Evolutionary conservation across 805 yeast genomes (phyloP), one percentile per base, ranked within the genome.

Genomic region (Teunomyces barrocoloradensis): DNA sequence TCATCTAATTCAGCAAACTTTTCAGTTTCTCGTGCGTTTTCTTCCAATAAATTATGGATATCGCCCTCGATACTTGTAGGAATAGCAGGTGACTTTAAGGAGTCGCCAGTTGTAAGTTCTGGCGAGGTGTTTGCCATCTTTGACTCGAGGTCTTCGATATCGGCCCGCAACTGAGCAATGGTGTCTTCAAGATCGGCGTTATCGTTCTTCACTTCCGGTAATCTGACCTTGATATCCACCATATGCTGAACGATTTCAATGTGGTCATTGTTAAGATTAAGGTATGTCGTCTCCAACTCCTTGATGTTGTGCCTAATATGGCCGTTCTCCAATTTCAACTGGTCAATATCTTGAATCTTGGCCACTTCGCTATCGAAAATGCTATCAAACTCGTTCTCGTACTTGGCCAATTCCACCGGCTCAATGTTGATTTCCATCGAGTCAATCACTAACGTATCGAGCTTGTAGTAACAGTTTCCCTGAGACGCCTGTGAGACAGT

Each of bases 161-260:
- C 66, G 2, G 41, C 28, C 39, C 59, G 58, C 46, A 71, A 56
- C 18, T 52, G 50, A 1, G 55, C 59, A 34, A 84, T 77, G 45
- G 74, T 78, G 1, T 63, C 60, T 23, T 68, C 62, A 43, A 90
- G 67, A 39, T 83, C 87, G 21, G 71, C 76, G 51, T 88, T 87
- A 34, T 89, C 96, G 56, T 88, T 92, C 43, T 78, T 73, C 21
- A 92, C 64, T 29, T 85, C 84, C 2, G 95, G 96, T 21, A 87
- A 73, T 45, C 74, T 78, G 35, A 91, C 79, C 58, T 94, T 84
- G 34, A 87, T 85, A 53, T 81, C 81, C 29, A 92, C 89, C 83
- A 94, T 81, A 54, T 84, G 89, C 66, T 91, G 92, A 3, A 96
- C 96, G 33, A 90, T 80, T 46, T 81, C 86, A 25, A 90, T 80